Conservation (phyloP, 2,329 filamentous ascomycete species). For the Ophiognomonia clavigignenti-juglandacearum region DNA sequence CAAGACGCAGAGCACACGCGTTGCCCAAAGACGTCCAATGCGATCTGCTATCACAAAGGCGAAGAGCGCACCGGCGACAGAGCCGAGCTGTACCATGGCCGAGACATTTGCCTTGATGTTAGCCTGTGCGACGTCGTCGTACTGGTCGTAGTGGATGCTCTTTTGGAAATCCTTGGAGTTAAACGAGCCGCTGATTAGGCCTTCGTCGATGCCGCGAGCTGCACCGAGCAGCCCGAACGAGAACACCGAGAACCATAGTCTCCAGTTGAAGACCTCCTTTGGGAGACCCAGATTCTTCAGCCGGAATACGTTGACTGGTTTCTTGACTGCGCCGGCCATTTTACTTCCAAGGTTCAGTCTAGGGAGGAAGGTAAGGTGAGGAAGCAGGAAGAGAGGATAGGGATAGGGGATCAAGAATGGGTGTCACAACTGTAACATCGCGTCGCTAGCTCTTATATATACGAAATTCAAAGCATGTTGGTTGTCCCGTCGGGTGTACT, state of each 20-base stretch:
- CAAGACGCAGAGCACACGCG: slow-evolving; percentile 49
- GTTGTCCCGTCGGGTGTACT: no score
- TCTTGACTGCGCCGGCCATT: slow-evolving; percentile 49
- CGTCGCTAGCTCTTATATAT: no score
- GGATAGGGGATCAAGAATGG: no score
- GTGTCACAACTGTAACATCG: no score
- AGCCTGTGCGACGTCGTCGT: slow-evolving; percentile 48
- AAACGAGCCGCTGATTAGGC: slow-evolving; percentile 69
- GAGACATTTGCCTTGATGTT: slow-evolving; percentile 74
- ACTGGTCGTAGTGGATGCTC: slow-evolving; percentile 52
- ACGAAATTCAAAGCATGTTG: no score
- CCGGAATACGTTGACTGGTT: slow-evolving; percentile 59
- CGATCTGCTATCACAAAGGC: slow-evolving; percentile 55
- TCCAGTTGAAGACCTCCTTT: slow-evolving; percentile 69
- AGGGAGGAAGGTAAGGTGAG: background rate
- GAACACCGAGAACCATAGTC: slow-evolving; percentile 70
- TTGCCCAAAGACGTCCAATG: slow-evolving; percentile 60
- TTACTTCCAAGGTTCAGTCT: slow-evolving; percentile 11
- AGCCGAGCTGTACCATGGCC: slow-evolving; percentile 77
- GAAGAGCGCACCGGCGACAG: slow-evolving; percentile 64
- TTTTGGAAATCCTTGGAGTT: slow-evolving; percentile 60
- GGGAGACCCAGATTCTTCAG: slow-evolving; percentile 62
- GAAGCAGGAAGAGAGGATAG: background rate
- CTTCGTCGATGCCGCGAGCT: slow-evolving; percentile 75
- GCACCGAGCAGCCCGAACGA: slow-evolving; percentile 73